Evolutionary conservation across 805 yeast genomes (phyloP).

Genomic region (Candida corydali): DNA sequence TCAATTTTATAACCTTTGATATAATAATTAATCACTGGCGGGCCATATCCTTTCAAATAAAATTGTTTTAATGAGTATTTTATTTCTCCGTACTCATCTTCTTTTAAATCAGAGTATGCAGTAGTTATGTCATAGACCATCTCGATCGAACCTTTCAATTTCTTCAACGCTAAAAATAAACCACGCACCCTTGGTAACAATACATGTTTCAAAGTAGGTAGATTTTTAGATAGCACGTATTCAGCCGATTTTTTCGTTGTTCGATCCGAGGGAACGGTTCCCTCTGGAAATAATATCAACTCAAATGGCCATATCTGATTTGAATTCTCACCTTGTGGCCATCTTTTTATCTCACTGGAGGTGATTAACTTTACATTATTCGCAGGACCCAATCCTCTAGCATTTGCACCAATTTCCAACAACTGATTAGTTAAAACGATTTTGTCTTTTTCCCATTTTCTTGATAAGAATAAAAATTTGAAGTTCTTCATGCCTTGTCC

Average conservation of each 20-base stretch:
- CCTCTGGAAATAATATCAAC: conserved; percentile 87
- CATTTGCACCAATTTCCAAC: conserved; percentile 54
- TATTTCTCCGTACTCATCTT: conserved; percentile 72
- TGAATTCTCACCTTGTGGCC: conserved; percentile 26
- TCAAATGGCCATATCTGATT: conserved; percentile 44
- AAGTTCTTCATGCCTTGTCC: conserved; percentile 85
- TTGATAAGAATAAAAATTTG: conserved; percentile 71
- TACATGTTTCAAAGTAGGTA: conserved; percentile 53
- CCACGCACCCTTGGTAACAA: conserved; percentile 86
- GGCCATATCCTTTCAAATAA: conserved; percentile 69
- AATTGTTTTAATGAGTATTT: conserved; percentile 60
- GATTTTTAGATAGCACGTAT: conserved; percentile 52
- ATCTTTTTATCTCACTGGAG: conserved; percentile 20
- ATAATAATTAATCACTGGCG: conserved; percentile 60
- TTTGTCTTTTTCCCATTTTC: conserved; percentile 85
- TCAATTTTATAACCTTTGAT: conserved; percentile 52
- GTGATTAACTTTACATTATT: conserved; percentile 35
- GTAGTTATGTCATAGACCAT: conserved; percentile 78
- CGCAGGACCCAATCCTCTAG: conserved; percentile 53
- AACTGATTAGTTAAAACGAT: conserved; percentile 52
- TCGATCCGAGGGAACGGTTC: conserved; percentile 74
- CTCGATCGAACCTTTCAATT: conserved; percentile 49
- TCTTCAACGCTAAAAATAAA: conserved; percentile 57
- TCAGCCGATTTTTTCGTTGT: conserved; percentile 56
- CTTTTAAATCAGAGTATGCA: conserved; percentile 69